Evolutionary conservation across 768 basidiomycete genomes (phyloP).

Genomic region (Naganishia friedmannii): DNA sequence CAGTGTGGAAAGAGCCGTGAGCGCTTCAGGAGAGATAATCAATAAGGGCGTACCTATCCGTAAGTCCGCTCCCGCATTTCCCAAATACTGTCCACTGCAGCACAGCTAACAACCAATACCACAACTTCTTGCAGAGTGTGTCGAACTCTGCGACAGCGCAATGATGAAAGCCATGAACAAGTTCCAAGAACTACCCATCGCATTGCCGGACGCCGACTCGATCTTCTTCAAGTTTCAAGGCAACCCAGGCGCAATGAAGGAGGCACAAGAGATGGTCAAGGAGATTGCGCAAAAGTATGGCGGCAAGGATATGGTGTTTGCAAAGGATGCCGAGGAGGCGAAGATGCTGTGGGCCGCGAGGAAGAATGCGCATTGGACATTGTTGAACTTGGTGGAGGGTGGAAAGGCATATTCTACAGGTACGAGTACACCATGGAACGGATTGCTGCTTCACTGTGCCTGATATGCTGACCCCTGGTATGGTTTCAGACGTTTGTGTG

Average conservation of each 20-base stretch:
- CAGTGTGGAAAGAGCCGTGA: slow-evolving; percentile 70
- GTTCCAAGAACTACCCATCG: slow-evolving; percentile 38
- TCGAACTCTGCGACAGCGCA: slow-evolving; percentile 75
- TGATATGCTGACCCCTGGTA: slow-evolving; percentile 35
- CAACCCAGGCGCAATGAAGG: slow-evolving; percentile 58
- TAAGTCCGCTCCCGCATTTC: slow-evolving; percentile 53
- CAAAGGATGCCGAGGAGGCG: slow-evolving; percentile 70
- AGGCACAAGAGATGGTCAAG: slow-evolving; percentile 62
- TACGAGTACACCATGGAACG: slow-evolving; percentile 47
- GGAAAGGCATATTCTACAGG: slow-evolving; percentile 78
- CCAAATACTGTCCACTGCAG: not conserved
- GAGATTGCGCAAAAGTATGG: slow-evolving; percentile 67
- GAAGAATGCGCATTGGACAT: slow-evolving; percentile 76
- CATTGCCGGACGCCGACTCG: slow-evolving; percentile 69
- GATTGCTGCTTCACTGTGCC: slow-evolving; percentile 59
- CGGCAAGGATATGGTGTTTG: slow-evolving; percentile 68
- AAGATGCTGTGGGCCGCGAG: slow-evolving; percentile 77
- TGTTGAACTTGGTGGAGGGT: slow-evolving; percentile 64
- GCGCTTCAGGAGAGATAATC: slow-evolving; percentile 76
- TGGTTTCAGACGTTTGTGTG: slow-evolving; percentile 58
- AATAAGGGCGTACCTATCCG: slow-evolving; percentile 70
- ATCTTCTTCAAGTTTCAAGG: slow-evolving; percentile 93
- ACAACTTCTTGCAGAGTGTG: slow-evolving; percentile 78
- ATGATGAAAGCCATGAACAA: slow-evolving; percentile 63
- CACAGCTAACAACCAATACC: too few species aligned